Conservation (phyloP, 768 basidiomycete genomes). For the Boletus huronensis region DNA sequence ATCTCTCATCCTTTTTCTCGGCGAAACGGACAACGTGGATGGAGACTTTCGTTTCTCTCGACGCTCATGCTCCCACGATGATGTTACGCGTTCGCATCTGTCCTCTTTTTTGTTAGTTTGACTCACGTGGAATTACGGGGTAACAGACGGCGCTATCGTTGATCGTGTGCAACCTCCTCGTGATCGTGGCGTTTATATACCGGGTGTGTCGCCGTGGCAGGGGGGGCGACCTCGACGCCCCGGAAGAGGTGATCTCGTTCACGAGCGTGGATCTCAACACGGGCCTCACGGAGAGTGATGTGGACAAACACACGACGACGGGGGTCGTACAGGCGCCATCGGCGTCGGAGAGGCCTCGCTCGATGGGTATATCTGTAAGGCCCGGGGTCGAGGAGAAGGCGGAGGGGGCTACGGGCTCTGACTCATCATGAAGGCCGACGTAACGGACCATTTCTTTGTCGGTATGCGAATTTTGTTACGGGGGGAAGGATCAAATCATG, state of each 20-base stretch:
- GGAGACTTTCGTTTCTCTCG: background rate
- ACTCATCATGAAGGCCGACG: no score
- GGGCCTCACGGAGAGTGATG: background rate
- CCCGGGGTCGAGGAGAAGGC: background rate
- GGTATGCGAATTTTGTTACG: background rate
- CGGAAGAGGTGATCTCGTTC: background rate
- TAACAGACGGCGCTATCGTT: conserved; percentile 21
- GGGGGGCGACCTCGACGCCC: background rate
- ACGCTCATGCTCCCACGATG: background rate
- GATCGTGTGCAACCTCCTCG: conserved; percentile 27
- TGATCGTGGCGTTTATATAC: conserved; percentile 22
- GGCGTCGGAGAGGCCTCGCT: background rate
- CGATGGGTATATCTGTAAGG: background rate
- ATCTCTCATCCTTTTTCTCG: background rate
- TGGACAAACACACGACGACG: background rate
- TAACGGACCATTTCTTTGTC: background rate
- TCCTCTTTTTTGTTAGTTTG: background rate
- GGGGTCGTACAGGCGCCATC: background rate
- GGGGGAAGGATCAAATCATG: background rate
- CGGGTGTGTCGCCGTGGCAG: conserved; percentile 9
- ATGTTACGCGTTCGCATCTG: background rate
- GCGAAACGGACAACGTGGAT: background rate
- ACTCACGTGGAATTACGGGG: background rate
- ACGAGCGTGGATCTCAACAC: conserved; percentile 16
- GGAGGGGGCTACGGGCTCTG: background rate